phyloP scores from a whole-genome alignment of 352 stramenopile genomes.

The Globisporangium mamillatum region DNA sequence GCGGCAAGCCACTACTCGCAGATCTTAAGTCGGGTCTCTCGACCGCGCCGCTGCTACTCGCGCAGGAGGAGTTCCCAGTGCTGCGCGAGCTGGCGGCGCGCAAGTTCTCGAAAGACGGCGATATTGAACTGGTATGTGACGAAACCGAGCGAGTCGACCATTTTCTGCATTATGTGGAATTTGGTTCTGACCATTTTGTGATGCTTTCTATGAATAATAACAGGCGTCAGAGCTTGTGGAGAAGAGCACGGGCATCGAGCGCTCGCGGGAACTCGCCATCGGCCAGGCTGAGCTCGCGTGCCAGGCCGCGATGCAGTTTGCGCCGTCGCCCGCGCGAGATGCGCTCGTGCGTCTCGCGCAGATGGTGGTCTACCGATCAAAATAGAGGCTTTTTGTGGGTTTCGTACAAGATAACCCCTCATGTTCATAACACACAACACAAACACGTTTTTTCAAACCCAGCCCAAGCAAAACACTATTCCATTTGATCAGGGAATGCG shows the following conservation, averaged over 20 bases:
- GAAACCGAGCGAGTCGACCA: slow-evolving; percentile 13
- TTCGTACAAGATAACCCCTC: not conserved
- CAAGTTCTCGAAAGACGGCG: slow-evolving; percentile 91
- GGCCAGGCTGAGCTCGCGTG: slow-evolving; percentile 95
- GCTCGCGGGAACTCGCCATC: slow-evolving; percentile 94
- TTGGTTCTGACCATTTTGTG: slow-evolving; percentile 1
- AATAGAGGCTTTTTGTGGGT: slow-evolving; percentile 49
- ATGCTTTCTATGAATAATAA: slow-evolving; percentile 6
- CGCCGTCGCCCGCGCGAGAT: slow-evolving; percentile 78
- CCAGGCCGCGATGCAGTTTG: slow-evolving; percentile 87
- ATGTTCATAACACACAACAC: slow-evolving; percentile 6
- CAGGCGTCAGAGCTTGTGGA: slow-evolving; percentile 87
- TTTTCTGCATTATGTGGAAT: slow-evolving; percentile 20
- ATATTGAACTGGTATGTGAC: slow-evolving; percentile 85
- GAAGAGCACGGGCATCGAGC: slow-evolving; percentile 89
- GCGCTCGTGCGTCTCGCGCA: slow-evolving; percentile 85
- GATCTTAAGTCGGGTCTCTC: slow-evolving; percentile 95
- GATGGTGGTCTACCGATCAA: slow-evolving; percentile 85
- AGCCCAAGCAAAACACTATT: not conserved
- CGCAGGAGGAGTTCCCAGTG: slow-evolving; percentile 92
- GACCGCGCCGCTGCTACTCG: slow-evolving; percentile 97
- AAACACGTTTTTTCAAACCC: not conserved
- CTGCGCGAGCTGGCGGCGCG: slow-evolving; percentile 86
- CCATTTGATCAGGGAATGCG: too few relatives aligned
- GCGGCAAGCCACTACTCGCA: slow-evolving; percentile 94